A percentile compares a stretch with the other conserved stretches of the same genome.
Evolutionary conservation across 208 protist species (phyloP).

Genomic region (Lotmaria passim): DNA sequence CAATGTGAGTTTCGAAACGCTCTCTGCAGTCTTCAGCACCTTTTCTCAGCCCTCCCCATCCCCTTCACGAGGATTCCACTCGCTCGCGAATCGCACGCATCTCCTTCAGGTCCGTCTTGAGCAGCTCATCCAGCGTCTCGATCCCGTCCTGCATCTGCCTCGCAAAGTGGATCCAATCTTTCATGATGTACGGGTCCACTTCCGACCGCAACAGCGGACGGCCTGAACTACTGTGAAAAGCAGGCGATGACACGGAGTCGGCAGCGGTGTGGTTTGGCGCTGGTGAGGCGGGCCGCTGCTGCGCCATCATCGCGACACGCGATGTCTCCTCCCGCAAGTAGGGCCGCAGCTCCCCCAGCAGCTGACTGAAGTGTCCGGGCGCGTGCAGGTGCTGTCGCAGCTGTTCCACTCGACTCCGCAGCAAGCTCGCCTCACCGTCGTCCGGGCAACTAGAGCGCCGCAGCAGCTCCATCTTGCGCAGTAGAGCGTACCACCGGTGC

Average conservation of each 20-base stretch:
- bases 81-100: constrained; percentile 54
- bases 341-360: constrained; percentile 52
- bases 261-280: constrained; percentile 6
- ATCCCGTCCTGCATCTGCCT: constrained; percentile 67
- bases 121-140: constrained; percentile 47
- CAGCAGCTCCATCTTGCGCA: constrained; percentile 66
- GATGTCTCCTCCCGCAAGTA: constrained; percentile 54
- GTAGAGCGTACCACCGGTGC: constrained; percentile 55
- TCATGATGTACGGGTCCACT: constrained; percentile 50
- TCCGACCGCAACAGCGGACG: constrained; percentile 42
- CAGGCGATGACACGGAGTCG: neutral
- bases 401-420: constrained; percentile 39
- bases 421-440: constrained; percentile 45
- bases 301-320: constrained; percentile 36
- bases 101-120: constrained; percentile 53
- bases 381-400: constrained; percentile 58
- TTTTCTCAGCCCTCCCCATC: neutral
- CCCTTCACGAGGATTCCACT: constrained; percentile 11
- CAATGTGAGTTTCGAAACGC: too few species aligned
- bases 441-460: constrained; percentile 42
- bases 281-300: constrained; percentile 4
- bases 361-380: constrained; percentile 48
- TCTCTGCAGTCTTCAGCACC: too few species aligned
- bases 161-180: constrained; percentile 52
- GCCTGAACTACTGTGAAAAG: constrained; percentile 5